A percentile compares a stretch with the other conserved stretches of the same genome.
Evolutionary conservation across 2,329 filamentous ascomycete genomes (phyloP).

Genomic region (Colletotrichum tabaci): DNA sequence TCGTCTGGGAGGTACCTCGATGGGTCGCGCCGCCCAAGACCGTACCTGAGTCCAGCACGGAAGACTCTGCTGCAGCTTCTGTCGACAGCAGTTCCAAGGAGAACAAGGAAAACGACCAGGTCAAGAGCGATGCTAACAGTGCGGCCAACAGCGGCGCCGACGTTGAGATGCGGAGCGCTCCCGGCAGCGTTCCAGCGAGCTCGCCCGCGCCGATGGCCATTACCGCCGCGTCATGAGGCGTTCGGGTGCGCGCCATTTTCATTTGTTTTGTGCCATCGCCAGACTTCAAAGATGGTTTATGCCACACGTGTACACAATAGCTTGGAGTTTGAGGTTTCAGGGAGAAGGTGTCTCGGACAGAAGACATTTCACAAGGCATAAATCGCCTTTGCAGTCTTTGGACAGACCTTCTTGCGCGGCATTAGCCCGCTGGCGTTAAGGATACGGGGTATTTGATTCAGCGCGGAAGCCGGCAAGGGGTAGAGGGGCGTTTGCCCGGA

Average conservation of each 20-base stretch:
- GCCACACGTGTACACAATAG: constrained; percentile 25
- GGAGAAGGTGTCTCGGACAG: constrained; percentile 5
- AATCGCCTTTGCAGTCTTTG: constrained; percentile 16
- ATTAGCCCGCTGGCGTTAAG: constrained; percentile 37
- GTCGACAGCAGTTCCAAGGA: constrained; percentile 73
- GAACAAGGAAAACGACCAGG: constrained; percentile 72
- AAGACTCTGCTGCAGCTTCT: constrained; percentile 63
- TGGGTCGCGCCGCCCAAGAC: constrained; percentile 83
- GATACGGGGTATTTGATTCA: constrained; percentile 30
- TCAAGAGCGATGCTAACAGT: constrained; percentile 64
- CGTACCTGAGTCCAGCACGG: constrained; percentile 60
- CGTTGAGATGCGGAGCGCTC: constrained; percentile 67
- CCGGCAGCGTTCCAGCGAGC: constrained; percentile 65
- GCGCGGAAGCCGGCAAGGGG: constrained; percentile 32
- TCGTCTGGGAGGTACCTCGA: constrained; percentile 83
- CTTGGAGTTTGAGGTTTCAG: constrained; percentile 39
- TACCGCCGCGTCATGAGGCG: constrained; percentile 57
- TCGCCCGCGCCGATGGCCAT: constrained; percentile 67
- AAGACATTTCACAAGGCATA: constrained; percentile 19
- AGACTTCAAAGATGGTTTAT: not conserved
- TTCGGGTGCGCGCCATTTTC: not conserved
- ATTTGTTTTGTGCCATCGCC: not conserved
- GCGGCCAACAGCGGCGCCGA: constrained; percentile 56
- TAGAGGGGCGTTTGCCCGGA: constrained; percentile 35
- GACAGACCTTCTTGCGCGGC: constrained; percentile 13